Evolutionary conservation across 2,329 filamentous ascomycete genomes (phyloP).

Genomic region (Colletotrichum australisinense): DNA sequence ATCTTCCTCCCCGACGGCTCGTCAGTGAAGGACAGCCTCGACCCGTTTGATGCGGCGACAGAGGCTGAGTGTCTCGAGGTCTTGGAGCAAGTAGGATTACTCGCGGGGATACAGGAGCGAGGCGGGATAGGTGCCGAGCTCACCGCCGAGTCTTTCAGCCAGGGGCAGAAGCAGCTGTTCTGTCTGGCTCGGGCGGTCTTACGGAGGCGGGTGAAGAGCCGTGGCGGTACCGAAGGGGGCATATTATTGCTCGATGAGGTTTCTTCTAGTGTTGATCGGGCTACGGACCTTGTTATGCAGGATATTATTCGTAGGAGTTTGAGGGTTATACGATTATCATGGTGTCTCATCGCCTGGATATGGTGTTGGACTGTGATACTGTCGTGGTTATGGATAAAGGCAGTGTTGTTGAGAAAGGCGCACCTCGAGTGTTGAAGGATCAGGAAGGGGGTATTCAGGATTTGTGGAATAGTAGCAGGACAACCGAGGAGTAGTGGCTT

Average conservation of each 20-base stretch:
- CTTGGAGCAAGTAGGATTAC: conserved; percentile 49
- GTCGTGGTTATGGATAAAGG: conserved; percentile 57
- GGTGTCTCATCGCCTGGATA: conserved; percentile 52
- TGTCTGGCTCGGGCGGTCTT: conserved; percentile 71
- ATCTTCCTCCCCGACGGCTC: conserved; percentile 60
- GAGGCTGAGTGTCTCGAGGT: conserved; percentile 47
- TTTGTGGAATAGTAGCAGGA: conserved; percentile 21
- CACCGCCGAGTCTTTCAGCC: conserved; percentile 60
- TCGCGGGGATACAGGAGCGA: conserved; percentile 43
- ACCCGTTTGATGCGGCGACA: conserved; percentile 48
- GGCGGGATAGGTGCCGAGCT: conserved; percentile 52
- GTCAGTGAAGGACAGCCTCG: conserved; percentile 55
- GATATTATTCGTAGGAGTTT: conserved; percentile 45
- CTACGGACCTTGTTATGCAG: conserved; percentile 47
- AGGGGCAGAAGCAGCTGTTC: conserved; percentile 74
- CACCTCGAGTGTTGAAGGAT: conserved; percentile 1
- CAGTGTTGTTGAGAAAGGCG: conserved; percentile 48
- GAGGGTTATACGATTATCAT: conserved; percentile 58
- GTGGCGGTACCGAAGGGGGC: conserved; percentile 30
- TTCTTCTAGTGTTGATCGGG: conserved; percentile 46
- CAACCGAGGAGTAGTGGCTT: not conserved
- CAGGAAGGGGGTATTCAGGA: conserved; percentile 11
- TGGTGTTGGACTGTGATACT: conserved; percentile 58
- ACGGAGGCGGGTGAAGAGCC: conserved; percentile 46
- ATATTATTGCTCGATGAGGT: conserved; percentile 49